Evolutionary conservation across 2,329 filamentous ascomycete genomes (phyloP), one percentile per base, ranked within the genome.

Genomic region (Incumbomyces lentus): DNA sequence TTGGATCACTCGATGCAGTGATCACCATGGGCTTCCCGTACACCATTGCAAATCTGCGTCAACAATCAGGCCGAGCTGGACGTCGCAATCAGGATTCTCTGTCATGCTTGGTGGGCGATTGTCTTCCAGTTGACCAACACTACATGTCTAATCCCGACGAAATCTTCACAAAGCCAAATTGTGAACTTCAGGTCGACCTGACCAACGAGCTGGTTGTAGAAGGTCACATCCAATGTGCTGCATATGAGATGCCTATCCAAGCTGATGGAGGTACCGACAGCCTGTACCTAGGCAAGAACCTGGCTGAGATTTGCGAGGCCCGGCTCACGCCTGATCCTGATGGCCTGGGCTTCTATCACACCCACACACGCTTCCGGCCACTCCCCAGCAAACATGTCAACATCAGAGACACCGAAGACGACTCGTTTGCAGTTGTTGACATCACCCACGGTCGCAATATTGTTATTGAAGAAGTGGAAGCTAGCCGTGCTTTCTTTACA

Each of bases 91-190:
- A 86, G 59, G 92, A 98, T 63, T 94, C 89, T 0, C 71, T 98
- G 2, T 93, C 88, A 0, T 79, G 98, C 2, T 70, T 98, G 1
- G 79, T 98, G 0, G 92, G 89, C 2, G 89, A 95, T 60, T 81
- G 81, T 53, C 95, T 92, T 55, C 81, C 89, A 2, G 87, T 86
- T 0, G 92, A 98, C 61, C 92, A 98, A 61, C 81, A 93, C 61
- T 98, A 93, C 64, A 98, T 98, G 92, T 80, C 86, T 51, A 94
- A 96, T 53, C 92, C 92, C 0, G 83, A 92, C 51, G 87, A 95
- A 63, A 82, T 98, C 18, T 74, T 96, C 64, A 92, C 85, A 0
- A 86, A 86, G 58, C 88, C 89, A 0, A 95, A 95, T 54, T 85
- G 82, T 54, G 84, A 87, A 62, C 70, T 96, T 2, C 88, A 92